phyloP scores from a whole-genome alignment of 371 early-diverging fungal species.

The Chytridiales sp. region DNA sequence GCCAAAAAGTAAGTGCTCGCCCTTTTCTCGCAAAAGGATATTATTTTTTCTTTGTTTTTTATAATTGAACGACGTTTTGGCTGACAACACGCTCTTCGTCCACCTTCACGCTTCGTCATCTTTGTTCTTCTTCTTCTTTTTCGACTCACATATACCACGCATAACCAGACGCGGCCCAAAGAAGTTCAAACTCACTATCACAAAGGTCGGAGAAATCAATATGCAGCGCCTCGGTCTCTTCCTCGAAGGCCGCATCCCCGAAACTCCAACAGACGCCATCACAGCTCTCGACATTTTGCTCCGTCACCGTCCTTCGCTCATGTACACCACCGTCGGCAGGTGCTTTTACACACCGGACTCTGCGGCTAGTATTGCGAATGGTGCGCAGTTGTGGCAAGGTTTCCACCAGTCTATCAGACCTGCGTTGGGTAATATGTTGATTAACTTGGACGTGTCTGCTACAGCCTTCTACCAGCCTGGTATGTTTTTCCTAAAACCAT shows the following conservation, averaged over 20 bases:
- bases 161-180: conserved; percentile 33
- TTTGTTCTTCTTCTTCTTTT: neutral
- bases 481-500: no score
- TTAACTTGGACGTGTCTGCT: conserved; percentile 85
- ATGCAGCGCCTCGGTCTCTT: conserved; percentile 48
- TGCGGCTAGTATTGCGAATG: conserved; percentile 58
- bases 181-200: conserved; percentile 43
- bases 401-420: conserved; percentile 83
- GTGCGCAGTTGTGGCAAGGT: conserved; percentile 90
- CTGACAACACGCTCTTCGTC: neutral
- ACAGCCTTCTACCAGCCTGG: conserved; percentile 81
- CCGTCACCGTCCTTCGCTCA: conserved; percentile 68
- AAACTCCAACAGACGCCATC: conserved; percentile 60
- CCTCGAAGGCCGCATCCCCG: conserved; percentile 40
- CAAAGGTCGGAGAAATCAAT: conserved; percentile 45
- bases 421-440: conserved; percentile 61
- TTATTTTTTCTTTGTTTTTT: conserved; percentile 4
- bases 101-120: neutral
- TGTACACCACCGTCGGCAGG: conserved; percentile 73
- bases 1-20: conserved; percentile 9
- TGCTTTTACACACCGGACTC: conserved; percentile 82
- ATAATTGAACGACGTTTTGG: no score
- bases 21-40: conserved; percentile 17
- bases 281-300: conserved; percentile 79
- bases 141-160: neutral